Evolutionary conservation across 768 basidiomycete species (phyloP).

Genomic region (Symmetrospora coprosmae): DNA sequence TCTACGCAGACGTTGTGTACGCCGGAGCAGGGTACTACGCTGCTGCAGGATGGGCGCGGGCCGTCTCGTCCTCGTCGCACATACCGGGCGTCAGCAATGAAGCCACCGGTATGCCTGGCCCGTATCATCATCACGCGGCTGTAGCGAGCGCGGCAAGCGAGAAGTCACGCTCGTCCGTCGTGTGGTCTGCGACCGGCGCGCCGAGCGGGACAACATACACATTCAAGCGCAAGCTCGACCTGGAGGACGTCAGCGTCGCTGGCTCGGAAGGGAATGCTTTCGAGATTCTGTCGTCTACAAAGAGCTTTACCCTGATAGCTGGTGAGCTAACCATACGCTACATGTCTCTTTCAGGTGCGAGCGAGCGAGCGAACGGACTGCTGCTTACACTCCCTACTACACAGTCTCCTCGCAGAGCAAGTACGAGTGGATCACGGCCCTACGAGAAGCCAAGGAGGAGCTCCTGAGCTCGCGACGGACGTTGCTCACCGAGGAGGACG

Average conservation of each 20-base stretch:
- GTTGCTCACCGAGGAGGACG: slow-evolving; percentile 29
- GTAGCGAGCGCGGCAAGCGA: not conserved
- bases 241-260: slow-evolving; percentile 34
- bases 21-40: too few species aligned
- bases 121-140: not conserved
- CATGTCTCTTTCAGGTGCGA: not conserved
- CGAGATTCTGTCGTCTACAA: slow-evolving; percentile 30
- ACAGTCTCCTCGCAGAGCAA: slow-evolving; percentile 26
- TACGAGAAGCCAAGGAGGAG: slow-evolving; percentile 32
- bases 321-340: slow-evolving; percentile 25
- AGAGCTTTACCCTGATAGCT: slow-evolving; percentile 32
- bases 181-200: not conserved
- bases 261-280: slow-evolving; percentile 29
- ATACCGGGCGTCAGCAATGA: not conserved
- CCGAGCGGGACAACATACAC: slow-evolving; percentile 12
- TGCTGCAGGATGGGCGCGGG: not conserved
- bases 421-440: slow-evolving; percentile 32
- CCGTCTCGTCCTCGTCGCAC: not conserved
- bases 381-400: not conserved
- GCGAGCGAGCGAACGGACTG: too few species aligned
- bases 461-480: slow-evolving; percentile 31
- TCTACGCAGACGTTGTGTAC: slow-evolving; percentile 39
- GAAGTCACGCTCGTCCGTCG: not conserved
- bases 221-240: slow-evolving; percentile 26
- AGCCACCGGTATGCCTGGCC: not conserved